phyloP scores from a whole-genome alignment of 345 rosid species.

The Linum tenue region DNA sequence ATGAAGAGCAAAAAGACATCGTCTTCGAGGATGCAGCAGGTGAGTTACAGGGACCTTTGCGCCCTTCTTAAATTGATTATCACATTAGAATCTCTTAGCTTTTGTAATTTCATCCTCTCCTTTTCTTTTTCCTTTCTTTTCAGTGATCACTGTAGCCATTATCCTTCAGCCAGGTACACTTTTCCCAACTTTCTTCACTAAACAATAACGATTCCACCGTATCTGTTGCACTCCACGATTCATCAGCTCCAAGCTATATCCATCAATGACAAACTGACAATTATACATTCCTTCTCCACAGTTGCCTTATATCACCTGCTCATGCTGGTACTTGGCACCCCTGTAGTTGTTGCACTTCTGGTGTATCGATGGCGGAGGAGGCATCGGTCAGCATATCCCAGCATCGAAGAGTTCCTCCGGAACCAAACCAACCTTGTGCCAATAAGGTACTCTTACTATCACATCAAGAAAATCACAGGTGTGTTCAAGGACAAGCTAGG shows the following conservation, averaged over 20 bases:
- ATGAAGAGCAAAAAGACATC: too few relatives aligned
- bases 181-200: too few relatives aligned
- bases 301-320: not conserved
- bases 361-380: slow-evolving; percentile 11
- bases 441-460: slow-evolving; percentile 6
- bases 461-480: not conserved
- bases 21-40: too few relatives aligned
- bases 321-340: not conserved
- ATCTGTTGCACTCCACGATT: not conserved
- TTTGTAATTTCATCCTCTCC: too few relatives aligned
- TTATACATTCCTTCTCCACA: not conserved
- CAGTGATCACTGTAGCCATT: too few relatives aligned
- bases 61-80: too few relatives aligned
- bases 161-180: not conserved
- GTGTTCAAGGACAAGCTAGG: slow-evolving; percentile 13
- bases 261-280: not conserved
- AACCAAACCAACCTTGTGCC: slow-evolving; percentile 7
- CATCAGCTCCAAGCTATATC: not conserved
- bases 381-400: slow-evolving; percentile 10
- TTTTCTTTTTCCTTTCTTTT: too few relatives aligned
- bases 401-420: slow-evolving; percentile 10
- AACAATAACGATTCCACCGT: not conserved
- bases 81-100: too few relatives aligned
- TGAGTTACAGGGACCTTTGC: too few relatives aligned
- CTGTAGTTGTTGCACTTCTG: not conserved